Evolutionary conservation across 2,329 filamentous ascomycete species (phyloP), one percentile per base, ranked within the genome.

Genomic region (Herpotrichia juniperi): DNA sequence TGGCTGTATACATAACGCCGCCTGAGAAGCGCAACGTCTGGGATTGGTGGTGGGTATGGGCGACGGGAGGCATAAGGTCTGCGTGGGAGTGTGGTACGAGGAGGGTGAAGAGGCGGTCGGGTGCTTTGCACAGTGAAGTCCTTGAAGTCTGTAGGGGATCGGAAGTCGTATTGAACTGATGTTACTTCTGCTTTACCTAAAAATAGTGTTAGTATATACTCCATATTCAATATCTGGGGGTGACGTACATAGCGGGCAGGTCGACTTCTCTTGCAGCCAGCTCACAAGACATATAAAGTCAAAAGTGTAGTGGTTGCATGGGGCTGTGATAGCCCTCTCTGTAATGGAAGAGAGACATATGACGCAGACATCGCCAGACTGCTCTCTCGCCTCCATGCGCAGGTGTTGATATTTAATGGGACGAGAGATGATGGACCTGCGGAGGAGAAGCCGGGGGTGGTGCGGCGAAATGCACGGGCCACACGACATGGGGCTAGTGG

Each of bases 211-310:
- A 28, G 35, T 28, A 9, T 10, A 19, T 11, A n/a, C 21, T 3
- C 2, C 28, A 47, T 9, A 42, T 7, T 42, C 26, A 6, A 30
- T 21, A 44, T 26, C 24, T 28, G 26, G 1, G 69, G 63, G n/a
- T 11, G 16, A 30, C 87, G 78, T 87, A 83, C 93, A 97, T 46
- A 97, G 79, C 16, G 93, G 93, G 66, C 93, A 97, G 42, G 79
- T 83, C 0, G 87, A 79, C 9, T 84, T 83, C 57, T 89, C 80
- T 61, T 91, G 82, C 4, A 96, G 78, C 93, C 93, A 97, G 74
- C 83, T 92, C 19, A 87, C 76, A 5, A 96, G 82, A 72, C 93
- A 97, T 11, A 91, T 72, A 67, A 92, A 96, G 78, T 97, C 92
- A 70, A 96, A 96, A 61, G 87, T 85, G 51, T 79, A 76, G 77